phyloP scores from a whole-genome alignment of 2,329 filamentous ascomycete genomes.

The Colletotrichum theobromicola region DNA sequence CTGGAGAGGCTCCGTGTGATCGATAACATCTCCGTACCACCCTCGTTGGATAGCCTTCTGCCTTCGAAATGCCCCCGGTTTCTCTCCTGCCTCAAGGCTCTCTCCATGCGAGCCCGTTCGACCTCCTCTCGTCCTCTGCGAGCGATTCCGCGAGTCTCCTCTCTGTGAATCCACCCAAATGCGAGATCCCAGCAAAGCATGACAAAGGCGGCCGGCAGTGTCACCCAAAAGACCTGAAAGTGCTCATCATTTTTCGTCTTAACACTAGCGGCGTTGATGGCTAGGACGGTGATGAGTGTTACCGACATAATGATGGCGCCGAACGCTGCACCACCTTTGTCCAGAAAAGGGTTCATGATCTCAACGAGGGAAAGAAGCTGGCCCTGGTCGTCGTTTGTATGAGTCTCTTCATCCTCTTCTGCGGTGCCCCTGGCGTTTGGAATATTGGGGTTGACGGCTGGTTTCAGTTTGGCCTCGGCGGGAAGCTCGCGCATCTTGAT shows the following conservation, averaged over 20 bases:
- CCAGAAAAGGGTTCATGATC: constrained; percentile 77
- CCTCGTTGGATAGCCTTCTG: not conserved
- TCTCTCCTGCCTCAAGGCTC: not conserved
- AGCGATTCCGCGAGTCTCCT: constrained; percentile 68
- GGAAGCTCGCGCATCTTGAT: constrained; percentile 74
- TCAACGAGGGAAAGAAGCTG: constrained; percentile 70
- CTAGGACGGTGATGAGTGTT: constrained; percentile 69
- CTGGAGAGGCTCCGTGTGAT: not conserved
- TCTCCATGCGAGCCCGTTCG: not conserved
- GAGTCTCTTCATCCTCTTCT: constrained; percentile 50
- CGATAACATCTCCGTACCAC: not conserved
- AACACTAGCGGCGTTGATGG: constrained; percentile 66
- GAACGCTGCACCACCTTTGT: constrained; percentile 68
- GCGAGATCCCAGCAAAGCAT: constrained; percentile 73
- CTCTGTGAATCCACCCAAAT: constrained; percentile 67
- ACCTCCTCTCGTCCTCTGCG: constrained; percentile 49
- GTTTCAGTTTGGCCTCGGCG: constrained; percentile 58
- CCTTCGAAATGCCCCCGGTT: not conserved
- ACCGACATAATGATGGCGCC: constrained; percentile 70
- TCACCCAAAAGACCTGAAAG: constrained; percentile 69
- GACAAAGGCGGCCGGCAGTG: constrained; percentile 69
- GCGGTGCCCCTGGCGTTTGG: constrained; percentile 64
- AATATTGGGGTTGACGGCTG: constrained; percentile 73
- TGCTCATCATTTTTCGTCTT: constrained; percentile 45
- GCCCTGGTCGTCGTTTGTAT: constrained; percentile 49